phyloP scores from a whole-genome alignment of 2,329 filamentous ascomycete species.

The Leptodontidium sp. region DNA sequence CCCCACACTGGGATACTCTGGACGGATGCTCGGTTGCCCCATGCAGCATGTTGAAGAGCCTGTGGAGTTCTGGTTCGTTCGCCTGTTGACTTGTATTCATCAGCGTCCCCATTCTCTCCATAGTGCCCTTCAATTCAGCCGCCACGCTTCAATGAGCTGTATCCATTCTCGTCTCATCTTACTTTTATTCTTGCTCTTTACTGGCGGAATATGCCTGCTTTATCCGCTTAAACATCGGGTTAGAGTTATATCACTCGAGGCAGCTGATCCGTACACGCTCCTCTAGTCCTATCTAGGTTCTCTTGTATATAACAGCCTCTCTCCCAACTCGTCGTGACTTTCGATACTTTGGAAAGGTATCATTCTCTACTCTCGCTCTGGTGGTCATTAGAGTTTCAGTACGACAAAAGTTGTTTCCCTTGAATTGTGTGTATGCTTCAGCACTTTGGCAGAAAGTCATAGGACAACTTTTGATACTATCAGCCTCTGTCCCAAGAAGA shows the following conservation, averaged over 20 bases:
- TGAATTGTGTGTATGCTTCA: conserved; percentile 3
- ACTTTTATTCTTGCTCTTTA: conserved; percentile 28
- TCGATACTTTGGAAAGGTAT: conserved; percentile 17
- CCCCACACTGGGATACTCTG: conserved; percentile 26
- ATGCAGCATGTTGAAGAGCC: conserved; percentile 25
- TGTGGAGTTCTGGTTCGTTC: conserved; percentile 23
- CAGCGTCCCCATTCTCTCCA: conserved; percentile 29
- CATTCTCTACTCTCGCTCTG: conserved; percentile 25
- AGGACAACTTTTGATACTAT: conserved; percentile 17
- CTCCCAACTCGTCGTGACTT: conserved; percentile 22
- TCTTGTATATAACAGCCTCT: conserved; percentile 36
- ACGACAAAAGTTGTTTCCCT: conserved; percentile 1
- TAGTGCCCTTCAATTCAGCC: conserved; percentile 41
- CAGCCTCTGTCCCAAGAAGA: conserved; percentile 1
- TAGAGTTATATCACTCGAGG: conserved; percentile 41
- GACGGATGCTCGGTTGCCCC: conserved; percentile 34
- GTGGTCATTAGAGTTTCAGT: conserved; percentile 21
- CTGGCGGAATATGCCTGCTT: conserved; percentile 37
- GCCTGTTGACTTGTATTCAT: conserved; percentile 27
- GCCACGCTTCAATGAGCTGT: conserved; percentile 30
- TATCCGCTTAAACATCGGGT: conserved; percentile 42
- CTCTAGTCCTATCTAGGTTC: conserved; percentile 24
- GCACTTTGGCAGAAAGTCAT: conserved; percentile 3
- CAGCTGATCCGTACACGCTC: conserved; percentile 39
- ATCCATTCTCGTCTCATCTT: conserved; percentile 32